Percentiles rank a stretch among this genome's conserved stretches.
Conservation (phyloP, 768 basidiomycete genomes). For the Lentinula aciculospora region DNA sequence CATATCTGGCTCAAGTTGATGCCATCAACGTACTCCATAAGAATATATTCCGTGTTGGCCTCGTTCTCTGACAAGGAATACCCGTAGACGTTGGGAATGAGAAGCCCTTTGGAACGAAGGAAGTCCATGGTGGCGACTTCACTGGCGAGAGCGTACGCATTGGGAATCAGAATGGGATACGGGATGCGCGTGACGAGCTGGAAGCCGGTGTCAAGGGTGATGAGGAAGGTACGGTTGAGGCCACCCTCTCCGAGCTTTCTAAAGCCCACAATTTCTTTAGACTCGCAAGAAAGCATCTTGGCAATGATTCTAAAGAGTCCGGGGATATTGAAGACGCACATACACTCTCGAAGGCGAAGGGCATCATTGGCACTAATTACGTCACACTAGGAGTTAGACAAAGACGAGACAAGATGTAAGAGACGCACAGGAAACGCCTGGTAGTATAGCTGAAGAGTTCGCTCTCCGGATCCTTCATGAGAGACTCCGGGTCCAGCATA, state of each 20-base stretch:
- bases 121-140: constrained; percentile 32
- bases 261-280: constrained; percentile 24
- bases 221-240: constrained; percentile 29
- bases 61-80: constrained; percentile 22
- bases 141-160: constrained; percentile 24
- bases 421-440: constrained; percentile 32
- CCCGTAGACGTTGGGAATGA: constrained; percentile 24
- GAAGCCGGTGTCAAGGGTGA: constrained; percentile 25
- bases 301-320: constrained; percentile 17
- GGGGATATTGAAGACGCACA: constrained; percentile 23
- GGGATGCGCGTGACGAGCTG: constrained; percentile 31
- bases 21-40: constrained; percentile 31
- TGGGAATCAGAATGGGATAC: constrained; percentile 21
- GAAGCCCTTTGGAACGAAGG: constrained; percentile 22
- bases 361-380: constrained; percentile 26
- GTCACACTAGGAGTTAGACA: constrained; percentile 19
- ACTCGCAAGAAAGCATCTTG: constrained; percentile 22
- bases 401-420: constrained; percentile 20
- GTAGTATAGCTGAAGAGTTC: constrained; percentile 31
- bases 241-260: constrained; percentile 39
- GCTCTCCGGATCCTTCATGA: constrained; percentile 18
- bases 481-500: constrained; percentile 16
- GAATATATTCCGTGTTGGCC: constrained; percentile 27
- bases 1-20: constrained; percentile 27
- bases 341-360: constrained; percentile 31